phyloP scores from a whole-genome alignment of 768 basidiomycete species.

The button mushroom (Agaricus bisporus) region DNA sequence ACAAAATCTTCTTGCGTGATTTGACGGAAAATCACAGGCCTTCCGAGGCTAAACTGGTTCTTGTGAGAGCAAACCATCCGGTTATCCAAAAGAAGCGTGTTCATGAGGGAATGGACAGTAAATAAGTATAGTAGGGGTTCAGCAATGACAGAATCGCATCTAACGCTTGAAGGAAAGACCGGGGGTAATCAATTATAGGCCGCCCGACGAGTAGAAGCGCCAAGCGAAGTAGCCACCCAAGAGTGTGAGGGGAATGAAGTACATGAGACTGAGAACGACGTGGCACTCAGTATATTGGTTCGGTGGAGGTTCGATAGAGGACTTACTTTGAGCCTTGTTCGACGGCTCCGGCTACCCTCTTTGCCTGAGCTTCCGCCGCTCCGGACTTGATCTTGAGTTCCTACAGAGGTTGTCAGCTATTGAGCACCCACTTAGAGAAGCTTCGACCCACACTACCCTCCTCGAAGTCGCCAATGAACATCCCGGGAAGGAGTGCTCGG shows the following conservation, averaged over 20 bases:
- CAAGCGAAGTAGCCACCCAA: slow-evolving; percentile 86
- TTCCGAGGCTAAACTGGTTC: background rate
- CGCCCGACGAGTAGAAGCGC: slow-evolving; percentile 60
- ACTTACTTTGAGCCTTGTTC: slow-evolving; percentile 67
- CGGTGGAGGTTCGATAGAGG: slow-evolving; percentile 2
- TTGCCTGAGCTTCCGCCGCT: slow-evolving; percentile 38
- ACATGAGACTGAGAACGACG: slow-evolving; percentile 52
- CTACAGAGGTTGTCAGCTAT: slow-evolving; percentile 24
- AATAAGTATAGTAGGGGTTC: slow-evolving; percentile 7
- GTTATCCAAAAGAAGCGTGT: slow-evolving; percentile 5
- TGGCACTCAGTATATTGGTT: slow-evolving; percentile 9
- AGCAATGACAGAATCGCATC: slow-evolving; percentile 9
- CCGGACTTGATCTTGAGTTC: slow-evolving; percentile 47
- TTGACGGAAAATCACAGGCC: background rate
- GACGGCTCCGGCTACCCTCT: slow-evolving; percentile 43
- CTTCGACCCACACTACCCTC: slow-evolving; percentile 48
- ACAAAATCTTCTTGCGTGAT: background rate
- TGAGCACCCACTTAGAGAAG: slow-evolving; percentile 4
- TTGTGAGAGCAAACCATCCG: slow-evolving; percentile 2
- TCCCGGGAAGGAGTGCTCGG: slow-evolving; percentile 69
- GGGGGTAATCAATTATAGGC: slow-evolving; percentile 26
- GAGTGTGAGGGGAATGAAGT: slow-evolving; percentile 75
- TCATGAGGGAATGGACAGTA: slow-evolving; percentile 1
- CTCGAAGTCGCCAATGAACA: slow-evolving; percentile 83
- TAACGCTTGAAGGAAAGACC: slow-evolving; percentile 6